Base-by-base conservation (phyloP, 192 early-diverging fungal genomes). In the Blastocladiella britannica region DNA sequence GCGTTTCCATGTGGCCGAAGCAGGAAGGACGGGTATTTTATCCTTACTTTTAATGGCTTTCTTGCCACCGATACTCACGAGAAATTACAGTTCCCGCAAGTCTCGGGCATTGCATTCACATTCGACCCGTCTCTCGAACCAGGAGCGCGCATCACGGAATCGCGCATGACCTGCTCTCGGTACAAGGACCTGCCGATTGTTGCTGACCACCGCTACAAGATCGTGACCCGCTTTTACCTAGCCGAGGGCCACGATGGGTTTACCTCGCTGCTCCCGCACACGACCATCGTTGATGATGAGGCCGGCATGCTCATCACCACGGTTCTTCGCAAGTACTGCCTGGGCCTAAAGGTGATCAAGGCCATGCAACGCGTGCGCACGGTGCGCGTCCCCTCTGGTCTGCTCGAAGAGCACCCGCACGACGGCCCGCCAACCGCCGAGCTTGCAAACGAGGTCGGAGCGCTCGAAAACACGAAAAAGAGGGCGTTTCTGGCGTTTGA, bases 11-110 rank as follows among this genome's bases (percentile, higher is more conserved):
- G 68, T 78, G 72, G 63, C 82, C 82, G 6, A 76, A 71, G 20
- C 79, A 81, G 55, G 82, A 84, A 28, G 82, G 82, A 7, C 58
- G 82, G n/a, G n/a, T n/a, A n/a, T n/a, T n/a, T n/a, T 9, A 12
- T 18, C n/a, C n/a, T 51, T 51, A 18, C 51, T 18, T 51, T 18
- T 18, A 51, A 51, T 18, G n/a, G n/a, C 18, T 18, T n/a, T 18
- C 18, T 51, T 51, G 18, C 18, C 18, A 51, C n/a, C 18, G n/a
- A 51, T n/a, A n/a, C n/a, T n/a, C n/a, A 51, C 51, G 51, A 51
- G 18, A 18, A 18, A 18, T 18, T 18, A n/a, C n/a, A n/a, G 26
- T 84, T 84, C 53, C 82, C 81, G 5, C 74, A 82, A 30, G 63
- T 82, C 25, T 77, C 78, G 55, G 82, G 82, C 0, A 51, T 84